phyloP scores from a whole-genome alignment of 1,284 basidiomycete genomes.

The Meira nashicola region DNA sequence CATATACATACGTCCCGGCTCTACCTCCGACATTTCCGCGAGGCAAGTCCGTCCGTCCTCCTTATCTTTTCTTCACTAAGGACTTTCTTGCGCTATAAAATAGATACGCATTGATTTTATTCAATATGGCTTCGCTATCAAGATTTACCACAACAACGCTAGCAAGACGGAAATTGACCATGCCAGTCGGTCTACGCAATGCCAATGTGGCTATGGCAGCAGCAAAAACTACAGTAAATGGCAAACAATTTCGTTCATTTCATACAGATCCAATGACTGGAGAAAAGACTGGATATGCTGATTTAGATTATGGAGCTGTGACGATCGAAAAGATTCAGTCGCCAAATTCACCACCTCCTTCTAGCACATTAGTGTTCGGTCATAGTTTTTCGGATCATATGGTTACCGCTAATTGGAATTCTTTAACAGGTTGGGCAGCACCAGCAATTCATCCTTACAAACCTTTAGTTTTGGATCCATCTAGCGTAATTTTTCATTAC shows the following conservation, averaged over 20 bases:
- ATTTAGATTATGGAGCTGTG: conserved; percentile 29
- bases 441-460: conserved; percentile 81
- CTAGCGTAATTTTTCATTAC: conserved; percentile 86
- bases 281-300: conserved; percentile 27
- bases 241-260: background rate
- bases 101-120: too few relatives aligned
- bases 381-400: conserved; percentile 79
- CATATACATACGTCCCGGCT: too few relatives aligned
- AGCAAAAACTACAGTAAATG: background rate
- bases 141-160: too few relatives aligned
- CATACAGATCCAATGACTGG: conserved; percentile 44
- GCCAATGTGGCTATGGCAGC: background rate
- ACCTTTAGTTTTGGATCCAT: conserved; percentile 72
- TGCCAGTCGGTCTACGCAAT: too few relatives aligned
- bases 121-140: too few relatives aligned
- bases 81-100: too few relatives aligned
- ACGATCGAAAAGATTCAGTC: conserved; percentile 22
- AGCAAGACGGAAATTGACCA: too few relatives aligned
- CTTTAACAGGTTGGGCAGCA: conserved; percentile 69
- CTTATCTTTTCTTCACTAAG: too few relatives aligned
- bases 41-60: too few relatives aligned
- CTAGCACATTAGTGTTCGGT: conserved; percentile 57
- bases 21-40: too few relatives aligned
- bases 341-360: conserved; percentile 54
- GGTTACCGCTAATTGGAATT: conserved; percentile 76